Conservation (phyloP, 2,329 filamentous ascomycete genomes). For the Pseudopyricularia javanii region DNA sequence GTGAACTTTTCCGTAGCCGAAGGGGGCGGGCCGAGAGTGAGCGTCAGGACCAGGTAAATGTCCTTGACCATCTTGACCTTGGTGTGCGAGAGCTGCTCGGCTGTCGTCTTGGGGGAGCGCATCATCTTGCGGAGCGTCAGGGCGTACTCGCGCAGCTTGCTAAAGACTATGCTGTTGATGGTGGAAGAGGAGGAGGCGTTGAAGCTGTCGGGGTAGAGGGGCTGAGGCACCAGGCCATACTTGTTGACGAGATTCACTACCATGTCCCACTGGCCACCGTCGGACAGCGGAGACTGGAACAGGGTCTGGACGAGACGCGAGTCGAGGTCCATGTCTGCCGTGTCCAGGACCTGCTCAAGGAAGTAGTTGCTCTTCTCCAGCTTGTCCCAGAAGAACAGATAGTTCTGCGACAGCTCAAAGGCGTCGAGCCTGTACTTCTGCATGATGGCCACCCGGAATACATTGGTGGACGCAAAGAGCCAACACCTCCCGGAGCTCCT, state of each 20-base stretch:
- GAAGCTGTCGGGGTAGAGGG: conserved; percentile 70
- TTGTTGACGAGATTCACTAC: conserved; percentile 74
- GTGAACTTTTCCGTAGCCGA: conserved; percentile 55
- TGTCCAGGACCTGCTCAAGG: conserved; percentile 71
- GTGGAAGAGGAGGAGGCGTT: conserved; percentile 60
- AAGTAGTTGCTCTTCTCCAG: conserved; percentile 87
- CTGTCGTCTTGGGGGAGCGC: conserved; percentile 18
- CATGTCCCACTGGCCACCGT: conserved; percentile 91
- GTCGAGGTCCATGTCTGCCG: conserved; percentile 57
- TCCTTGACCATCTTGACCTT: conserved; percentile 71
- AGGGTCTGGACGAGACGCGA: conserved; percentile 61
- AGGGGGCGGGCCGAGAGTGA: conserved; percentile 72
- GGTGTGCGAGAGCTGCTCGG: conserved; percentile 27
- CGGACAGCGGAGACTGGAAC: conserved; percentile 55
- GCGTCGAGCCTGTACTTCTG: conserved; percentile 63
- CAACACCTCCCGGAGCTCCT: conserved; percentile 73
- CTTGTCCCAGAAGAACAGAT: conserved; percentile 91
- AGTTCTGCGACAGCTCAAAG: conserved; percentile 80
- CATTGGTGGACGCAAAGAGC: conserved; percentile 86
- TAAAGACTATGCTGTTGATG: conserved; percentile 66
- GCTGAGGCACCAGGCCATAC: conserved; percentile 78
- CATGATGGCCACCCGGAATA: conserved; percentile 82
- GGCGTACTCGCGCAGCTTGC: conserved; percentile 77
- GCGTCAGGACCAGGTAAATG: conserved; percentile 68
- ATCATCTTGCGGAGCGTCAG: conserved; percentile 47